phyloP scores from a whole-genome alignment of 2,329 filamentous ascomycete species.

The Fusarium longipes region DNA sequence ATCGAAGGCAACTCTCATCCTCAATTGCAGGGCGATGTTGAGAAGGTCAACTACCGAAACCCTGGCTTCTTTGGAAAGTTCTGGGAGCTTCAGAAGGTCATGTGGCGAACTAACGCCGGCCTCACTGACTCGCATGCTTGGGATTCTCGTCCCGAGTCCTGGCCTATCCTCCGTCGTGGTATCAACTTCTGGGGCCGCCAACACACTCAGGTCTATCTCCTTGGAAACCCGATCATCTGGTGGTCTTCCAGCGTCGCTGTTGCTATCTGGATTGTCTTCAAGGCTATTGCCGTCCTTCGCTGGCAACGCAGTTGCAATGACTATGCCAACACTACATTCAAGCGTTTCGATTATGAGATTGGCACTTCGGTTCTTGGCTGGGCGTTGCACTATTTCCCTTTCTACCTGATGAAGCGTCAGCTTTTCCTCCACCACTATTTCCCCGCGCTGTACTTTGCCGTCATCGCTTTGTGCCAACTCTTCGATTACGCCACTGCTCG shows the following conservation, averaged over 20 bases:
- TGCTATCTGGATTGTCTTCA: conserved; percentile 82
- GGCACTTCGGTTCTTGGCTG: conserved; percentile 91
- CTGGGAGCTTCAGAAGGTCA: conserved; percentile 95
- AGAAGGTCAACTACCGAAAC: conserved; percentile 95
- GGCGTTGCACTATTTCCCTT: conserved; percentile 99
- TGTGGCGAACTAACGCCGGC: conserved; percentile 99
- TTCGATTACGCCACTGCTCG: conserved; percentile 87
- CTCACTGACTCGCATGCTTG: conserved; percentile 96
- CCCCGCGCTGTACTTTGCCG: conserved; percentile 93
- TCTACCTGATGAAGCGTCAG: conserved; percentile 97
- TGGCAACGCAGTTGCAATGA: conserved; percentile 96
- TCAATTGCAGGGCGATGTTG: conserved; percentile 76
- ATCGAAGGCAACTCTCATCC: conserved; percentile 92
- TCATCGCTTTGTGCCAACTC: conserved; percentile 87
- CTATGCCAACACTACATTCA: conserved; percentile 84
- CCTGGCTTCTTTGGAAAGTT: conserved; percentile 98
- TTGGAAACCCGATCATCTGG: conserved; percentile 96
- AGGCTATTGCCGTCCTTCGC: conserved; percentile 85
- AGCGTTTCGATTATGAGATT: conserved; percentile 97
- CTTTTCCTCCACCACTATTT: conserved; percentile 99
- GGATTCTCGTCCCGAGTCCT: conserved; percentile 94
- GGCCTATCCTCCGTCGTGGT: conserved; percentile 90
- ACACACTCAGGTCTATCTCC: conserved; percentile 93
- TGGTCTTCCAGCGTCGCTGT: conserved; percentile 87
- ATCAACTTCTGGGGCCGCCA: conserved; percentile 99